A percentile compares a stretch with the other conserved stretches of the same genome.
These are phyloP conservation scores for Protomyces arabidopsidicola DNA, from an alignment of 1,139 yeast species.

Conservation along the genomic window DNA sequence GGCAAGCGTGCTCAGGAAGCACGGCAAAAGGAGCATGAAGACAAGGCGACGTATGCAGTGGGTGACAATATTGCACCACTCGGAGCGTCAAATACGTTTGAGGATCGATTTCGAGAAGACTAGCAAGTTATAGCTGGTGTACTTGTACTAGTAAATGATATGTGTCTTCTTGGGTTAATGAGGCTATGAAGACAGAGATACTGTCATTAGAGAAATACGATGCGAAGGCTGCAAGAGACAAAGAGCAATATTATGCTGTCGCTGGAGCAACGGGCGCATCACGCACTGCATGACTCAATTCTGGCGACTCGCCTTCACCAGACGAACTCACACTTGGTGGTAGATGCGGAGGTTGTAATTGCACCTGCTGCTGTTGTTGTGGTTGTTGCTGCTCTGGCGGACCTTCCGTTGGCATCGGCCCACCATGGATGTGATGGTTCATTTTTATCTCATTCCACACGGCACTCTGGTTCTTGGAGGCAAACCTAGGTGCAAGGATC, in stretches of 20 bases:
- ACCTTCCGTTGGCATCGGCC: not conserved
- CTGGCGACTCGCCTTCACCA: not conserved
- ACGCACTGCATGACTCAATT: not conserved
- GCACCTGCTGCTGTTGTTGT: too few species aligned
- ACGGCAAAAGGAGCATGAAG: conserved; percentile 8
- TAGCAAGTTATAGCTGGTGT: not conserved
- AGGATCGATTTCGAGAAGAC: not conserved
- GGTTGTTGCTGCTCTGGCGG: too few species aligned
- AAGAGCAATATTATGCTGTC: not conserved
- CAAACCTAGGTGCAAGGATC: conserved; percentile 1
- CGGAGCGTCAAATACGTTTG: conserved; percentile 1
- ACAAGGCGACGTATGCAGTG: conserved; percentile 23
- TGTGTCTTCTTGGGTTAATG: too few species aligned
- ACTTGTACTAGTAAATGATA: too few species aligned
- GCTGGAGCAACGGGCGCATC: not conserved
- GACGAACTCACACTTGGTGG: not conserved
- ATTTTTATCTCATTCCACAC: not conserved
- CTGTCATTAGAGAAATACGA: not conserved
- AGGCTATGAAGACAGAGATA: not conserved
- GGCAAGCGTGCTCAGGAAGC: conserved; percentile 36
- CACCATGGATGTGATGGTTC: not conserved
- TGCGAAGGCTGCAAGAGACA: too few species aligned
- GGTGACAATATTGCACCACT: conserved; percentile 21
- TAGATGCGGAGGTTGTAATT: too few species aligned
- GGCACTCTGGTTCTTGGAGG: not conserved